Base-by-base conservation (phyloP, 2,329 filamentous ascomycete genomes). In the Paradendryphiella salina region DNA sequence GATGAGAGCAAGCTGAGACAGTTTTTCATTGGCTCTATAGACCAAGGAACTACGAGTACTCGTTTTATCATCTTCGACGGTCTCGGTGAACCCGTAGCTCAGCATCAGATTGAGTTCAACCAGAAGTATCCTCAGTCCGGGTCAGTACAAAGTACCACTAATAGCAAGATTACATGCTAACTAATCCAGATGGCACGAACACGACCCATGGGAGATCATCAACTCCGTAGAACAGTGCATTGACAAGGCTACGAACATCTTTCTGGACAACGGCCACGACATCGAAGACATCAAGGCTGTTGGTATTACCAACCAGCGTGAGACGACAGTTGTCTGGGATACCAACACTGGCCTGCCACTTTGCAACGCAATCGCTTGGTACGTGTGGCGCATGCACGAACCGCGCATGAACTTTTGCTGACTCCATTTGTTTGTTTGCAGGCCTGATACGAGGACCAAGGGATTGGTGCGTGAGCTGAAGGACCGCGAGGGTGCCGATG, bases 41-140 rank as follows among this genome's bases (percentile, higher is more conserved):
- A 96, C 70, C 90, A 95, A 67, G 91, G 91, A 51, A 96, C 91
- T 10, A 96, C 91, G 26, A 93, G 88, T 52, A 89, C 90, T 28
- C 83, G 91, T 31, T 96, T 96, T 75, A 82, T 96, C 63, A 92
- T 96, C 69, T 96, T 96, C 76, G 86, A 96, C 74, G 85, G 84
- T 58, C 77, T 82, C 34, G 90, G 91, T 47, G 85, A 88, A 52
- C 88, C 89, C 3, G 82, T 94, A 36, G 90, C 88, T 31, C 86
- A 85, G 62, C 90, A 96, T 71, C 91, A 96, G 75, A 85, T 92
- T 59, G 90, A 95, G 71, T 92, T 96, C 67, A 84, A 85, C 59
- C 92, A 96, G 70, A 83, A 87, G 52, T 93, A 95, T 72, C 89
- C 90, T 13, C 80, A 91, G 54, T 87, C 91, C 59, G 92, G 92